These are phyloP conservation scores for Pseudomicrostroma phylloplanum DNA, from an alignment of 1,284 basidiomycete species.

Conservation along the genomic window DNA sequence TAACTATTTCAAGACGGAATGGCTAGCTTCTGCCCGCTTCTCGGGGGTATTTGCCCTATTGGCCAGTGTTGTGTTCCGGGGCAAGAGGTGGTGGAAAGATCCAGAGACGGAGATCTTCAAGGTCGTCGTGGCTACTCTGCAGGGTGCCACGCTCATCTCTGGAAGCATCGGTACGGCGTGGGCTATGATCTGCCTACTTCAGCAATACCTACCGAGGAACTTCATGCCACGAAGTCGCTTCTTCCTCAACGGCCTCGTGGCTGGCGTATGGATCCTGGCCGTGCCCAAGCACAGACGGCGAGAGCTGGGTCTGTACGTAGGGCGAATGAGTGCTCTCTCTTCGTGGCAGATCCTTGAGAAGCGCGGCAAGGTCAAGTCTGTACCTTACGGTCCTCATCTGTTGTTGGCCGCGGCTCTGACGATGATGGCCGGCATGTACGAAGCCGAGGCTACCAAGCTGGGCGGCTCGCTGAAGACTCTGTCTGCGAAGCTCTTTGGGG, in stretches of 20 bases:
- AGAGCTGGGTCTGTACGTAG: conserved; percentile 26
- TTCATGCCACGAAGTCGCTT: conserved; percentile 26
- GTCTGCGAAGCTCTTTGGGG: conserved; percentile 1
- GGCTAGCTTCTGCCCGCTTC: conserved; percentile 33
- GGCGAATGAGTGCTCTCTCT: conserved; percentile 14
- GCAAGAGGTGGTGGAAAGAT: conserved; percentile 27
- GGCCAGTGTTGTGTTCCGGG: conserved; percentile 16
- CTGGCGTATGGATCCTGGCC: conserved; percentile 33
- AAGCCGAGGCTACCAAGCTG: background rate
- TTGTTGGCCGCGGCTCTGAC: conserved; percentile 11
- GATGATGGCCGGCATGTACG: conserved; percentile 9
- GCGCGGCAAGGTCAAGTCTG: conserved; percentile 18
- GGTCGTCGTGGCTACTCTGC: conserved; percentile 26
- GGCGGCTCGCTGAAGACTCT: background rate
- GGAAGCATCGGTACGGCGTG: conserved; percentile 39
- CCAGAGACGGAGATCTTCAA: conserved; percentile 39
- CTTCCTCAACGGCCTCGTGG: conserved; percentile 38
- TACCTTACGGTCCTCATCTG: conserved; percentile 4
- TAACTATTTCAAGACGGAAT: conserved; percentile 28
- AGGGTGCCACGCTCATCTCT: conserved; percentile 42
- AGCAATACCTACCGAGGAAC: conserved; percentile 36
- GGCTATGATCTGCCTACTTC: conserved; percentile 39
- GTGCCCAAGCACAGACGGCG: conserved; percentile 24
- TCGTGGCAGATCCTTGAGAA: conserved; percentile 20
- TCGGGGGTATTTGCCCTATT: conserved; percentile 23